phyloP scores from a whole-genome alignment of 805 yeast species.

The Alloascoidea hylecoeti region DNA sequence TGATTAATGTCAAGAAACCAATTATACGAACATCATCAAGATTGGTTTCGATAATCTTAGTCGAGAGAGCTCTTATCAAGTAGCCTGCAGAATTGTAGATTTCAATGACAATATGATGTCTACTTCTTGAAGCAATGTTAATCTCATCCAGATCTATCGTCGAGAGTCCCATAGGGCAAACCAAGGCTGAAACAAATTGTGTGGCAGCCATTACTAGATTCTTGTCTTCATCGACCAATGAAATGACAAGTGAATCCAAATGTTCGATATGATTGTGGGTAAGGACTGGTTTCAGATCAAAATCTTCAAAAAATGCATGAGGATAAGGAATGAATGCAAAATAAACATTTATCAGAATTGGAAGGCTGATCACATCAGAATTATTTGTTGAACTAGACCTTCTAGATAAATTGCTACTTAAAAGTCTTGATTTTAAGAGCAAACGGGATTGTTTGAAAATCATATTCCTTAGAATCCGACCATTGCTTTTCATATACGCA shows the following conservation, averaged over 20 bases:
- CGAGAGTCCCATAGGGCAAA: slow-evolving; percentile 6
- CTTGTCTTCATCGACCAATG: slow-evolving; percentile 6
- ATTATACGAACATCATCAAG: slow-evolving; percentile 12
- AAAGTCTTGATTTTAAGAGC: background rate
- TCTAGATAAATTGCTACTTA: background rate
- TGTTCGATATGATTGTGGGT: slow-evolving; percentile 5
- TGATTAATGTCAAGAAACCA: slow-evolving; percentile 20
- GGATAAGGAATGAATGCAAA: slow-evolving; percentile 3
- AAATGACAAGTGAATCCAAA: slow-evolving; percentile 3
- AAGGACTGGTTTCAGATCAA: slow-evolving; percentile 7
- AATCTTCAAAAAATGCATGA: slow-evolving; percentile 7
- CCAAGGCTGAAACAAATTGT: slow-evolving; percentile 3
- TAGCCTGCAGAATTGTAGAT: background rate
- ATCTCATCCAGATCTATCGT: slow-evolving; percentile 3
- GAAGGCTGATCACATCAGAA: slow-evolving; percentile 1
- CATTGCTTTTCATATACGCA: background rate
- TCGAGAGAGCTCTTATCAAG: slow-evolving; percentile 13
- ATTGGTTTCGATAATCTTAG: slow-evolving; percentile 8
- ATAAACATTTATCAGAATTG: background rate
- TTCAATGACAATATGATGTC: background rate
- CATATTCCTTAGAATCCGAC: background rate
- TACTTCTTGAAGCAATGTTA: no score
- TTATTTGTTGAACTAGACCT: background rate
- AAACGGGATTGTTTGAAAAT: background rate
- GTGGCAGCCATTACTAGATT: background rate